Base-by-base conservation (phyloP, 371 early-diverging fungal genomes). In the Rhizopus sp. region DNA sequence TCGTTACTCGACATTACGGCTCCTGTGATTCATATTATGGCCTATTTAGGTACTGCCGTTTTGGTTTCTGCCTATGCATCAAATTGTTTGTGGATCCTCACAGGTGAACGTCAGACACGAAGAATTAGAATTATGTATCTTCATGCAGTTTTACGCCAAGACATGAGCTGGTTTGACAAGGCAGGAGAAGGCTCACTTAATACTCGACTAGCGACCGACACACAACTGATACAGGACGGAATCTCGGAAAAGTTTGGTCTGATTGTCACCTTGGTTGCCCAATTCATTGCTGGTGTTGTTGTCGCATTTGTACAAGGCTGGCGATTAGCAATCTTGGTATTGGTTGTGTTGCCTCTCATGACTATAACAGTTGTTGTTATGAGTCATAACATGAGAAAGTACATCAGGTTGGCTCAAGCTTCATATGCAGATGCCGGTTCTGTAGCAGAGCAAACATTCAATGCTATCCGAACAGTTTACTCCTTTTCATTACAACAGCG, bases 121-220 rank as follows among this genome's bases (percentile, higher is more conserved):
- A 57, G 72, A n/a, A 77, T 77, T n/a, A 61, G 74, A 58, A 42
- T 42, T 15, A n/a, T 42, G 4, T 92, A 87, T 42, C 80, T 93
- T 48, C 75, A 75, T 38, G 70, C 93, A 0, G 75, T 93, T 31
- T 64, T 97, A 31, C 82, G 88, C 6, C 95, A 96, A 70, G 91
- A 96, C 30, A 83, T 92, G 50, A 84, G 82, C 12, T 97, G 90
- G 88, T 95, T 93, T 62, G 98, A 97, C 59, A 65, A 72, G 8
- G 68, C 78, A 17, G 75, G 78, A 60, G 59, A 70, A 48, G 88
- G 88, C 16, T 87, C 88, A 49, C 65, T 86, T 40, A 88, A 85
- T 29, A 86, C 88, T 12, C 81, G 91, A 38, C 78, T 92, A 5
- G 82, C 88, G 10, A 73, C 84, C 58, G 87, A 94, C 73, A 82